These are phyloP conservation scores for Articulospora tetracladia DNA, from an alignment of 495 filamentous ascomycete genomes.

Conservation along the genomic window DNA sequence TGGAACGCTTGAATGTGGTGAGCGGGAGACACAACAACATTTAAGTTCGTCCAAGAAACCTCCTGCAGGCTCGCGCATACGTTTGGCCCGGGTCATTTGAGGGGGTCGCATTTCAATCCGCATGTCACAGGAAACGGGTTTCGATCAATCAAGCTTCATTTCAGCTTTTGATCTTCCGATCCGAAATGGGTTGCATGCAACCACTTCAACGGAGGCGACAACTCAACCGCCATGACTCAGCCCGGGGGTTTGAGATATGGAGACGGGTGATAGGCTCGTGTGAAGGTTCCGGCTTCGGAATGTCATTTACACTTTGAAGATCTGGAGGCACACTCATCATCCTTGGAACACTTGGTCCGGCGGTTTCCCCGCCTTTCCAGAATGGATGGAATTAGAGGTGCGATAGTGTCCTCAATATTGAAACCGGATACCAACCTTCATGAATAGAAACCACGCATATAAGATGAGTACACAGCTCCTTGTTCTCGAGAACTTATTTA, in stretches of 20 bases:
- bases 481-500: too few relatives aligned
- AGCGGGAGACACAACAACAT: conserved; percentile 4
- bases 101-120: background rate
- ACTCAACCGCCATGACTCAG: conserved; percentile 10
- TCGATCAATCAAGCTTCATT: conserved; percentile 14
- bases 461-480: too few relatives aligned
- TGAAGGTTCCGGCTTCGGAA: conserved; percentile 8
- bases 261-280: background rate
- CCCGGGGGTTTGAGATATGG: background rate
- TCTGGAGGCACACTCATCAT: background rate
- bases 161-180: background rate
- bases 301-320: conserved; percentile 6
- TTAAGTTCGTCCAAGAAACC: conserved; percentile 1
- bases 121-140: conserved; percentile 7
- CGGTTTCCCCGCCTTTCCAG: conserved; percentile 13
- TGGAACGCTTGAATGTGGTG: background rate
- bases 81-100: background rate
- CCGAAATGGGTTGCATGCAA: background rate
- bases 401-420: too few relatives aligned
- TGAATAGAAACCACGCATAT: too few relatives aligned
- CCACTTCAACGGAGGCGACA: background rate
- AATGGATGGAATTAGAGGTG: background rate
- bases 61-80: conserved; percentile 8
- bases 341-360: conserved; percentile 5
- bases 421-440: too few relatives aligned